Conservation (phyloP, 306 rosid genomes). For the Cucumis hystrix region DNA sequence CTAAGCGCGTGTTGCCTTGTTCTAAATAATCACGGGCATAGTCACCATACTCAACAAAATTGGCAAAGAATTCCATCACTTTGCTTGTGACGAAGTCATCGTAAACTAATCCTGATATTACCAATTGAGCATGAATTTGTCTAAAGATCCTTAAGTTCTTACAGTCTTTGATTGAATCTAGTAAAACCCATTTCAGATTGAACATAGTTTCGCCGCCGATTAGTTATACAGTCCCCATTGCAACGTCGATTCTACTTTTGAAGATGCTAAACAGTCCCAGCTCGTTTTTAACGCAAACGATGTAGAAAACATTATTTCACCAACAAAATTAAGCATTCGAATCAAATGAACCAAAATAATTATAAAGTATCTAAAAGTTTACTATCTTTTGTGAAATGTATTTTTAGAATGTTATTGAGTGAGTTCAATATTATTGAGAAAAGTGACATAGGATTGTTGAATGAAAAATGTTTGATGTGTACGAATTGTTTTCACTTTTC, state of each 20-base stretch:
- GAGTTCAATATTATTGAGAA: too few relatives aligned
- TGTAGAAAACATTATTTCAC: too few relatives aligned
- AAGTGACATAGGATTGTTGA: too few relatives aligned
- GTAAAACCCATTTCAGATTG: constrained; percentile 16
- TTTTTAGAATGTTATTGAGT: too few relatives aligned
- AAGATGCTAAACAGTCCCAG: not conserved
- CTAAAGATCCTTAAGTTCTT: constrained; percentile 33
- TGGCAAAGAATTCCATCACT: constrained; percentile 42
- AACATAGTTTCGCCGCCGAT: constrained; percentile 11
- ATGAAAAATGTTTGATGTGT: too few relatives aligned
- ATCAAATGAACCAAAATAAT: too few relatives aligned
- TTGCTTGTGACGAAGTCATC: constrained; percentile 32
- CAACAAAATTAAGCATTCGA: too few relatives aligned
- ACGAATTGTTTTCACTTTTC: too few relatives aligned
- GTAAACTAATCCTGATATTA: constrained; percentile 38
- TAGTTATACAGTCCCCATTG: not conserved
- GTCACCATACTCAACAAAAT: constrained; percentile 19
- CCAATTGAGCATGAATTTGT: constrained; percentile 45
- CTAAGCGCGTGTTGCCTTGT: constrained; percentile 44
- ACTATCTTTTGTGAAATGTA: too few relatives aligned
- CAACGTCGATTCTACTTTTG: not conserved
- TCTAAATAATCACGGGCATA: constrained; percentile 54
- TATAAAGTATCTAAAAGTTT: too few relatives aligned
- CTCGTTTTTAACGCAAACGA: not conserved
- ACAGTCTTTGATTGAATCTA: constrained; percentile 35